Conservation (phyloP, 139 green algal species). For the Chlorella sp. region DNA sequence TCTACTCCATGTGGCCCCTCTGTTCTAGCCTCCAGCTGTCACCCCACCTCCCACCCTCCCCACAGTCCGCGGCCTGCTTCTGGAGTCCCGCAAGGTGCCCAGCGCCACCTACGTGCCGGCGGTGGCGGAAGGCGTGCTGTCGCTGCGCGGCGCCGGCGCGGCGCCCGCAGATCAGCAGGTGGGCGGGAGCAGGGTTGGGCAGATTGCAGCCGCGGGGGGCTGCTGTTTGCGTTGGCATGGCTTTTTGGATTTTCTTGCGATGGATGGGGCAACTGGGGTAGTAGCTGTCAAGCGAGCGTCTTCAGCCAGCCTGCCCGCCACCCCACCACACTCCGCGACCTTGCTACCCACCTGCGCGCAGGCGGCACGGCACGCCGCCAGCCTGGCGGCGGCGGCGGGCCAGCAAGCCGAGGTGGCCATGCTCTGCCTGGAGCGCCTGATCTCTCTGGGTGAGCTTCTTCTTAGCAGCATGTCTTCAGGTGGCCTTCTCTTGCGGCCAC, state of each 20-base stretch:
- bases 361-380: constrained; percentile 5
- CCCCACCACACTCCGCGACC: too few species aligned
- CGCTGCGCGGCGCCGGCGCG: not conserved
- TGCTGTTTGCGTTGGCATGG: too few species aligned
- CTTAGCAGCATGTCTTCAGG: too few species aligned
- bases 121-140: constrained; percentile 36
- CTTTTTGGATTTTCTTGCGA: too few species aligned
- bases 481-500: too few species aligned
- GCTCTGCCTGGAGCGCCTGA: constrained; percentile 44
- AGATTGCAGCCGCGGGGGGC: too few species aligned
- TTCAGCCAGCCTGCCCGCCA: too few species aligned
- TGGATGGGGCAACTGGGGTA: too few species aligned
- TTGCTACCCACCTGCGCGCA: not conserved
- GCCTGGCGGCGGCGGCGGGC: constrained; percentile 24
- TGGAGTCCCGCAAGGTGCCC: constrained; percentile 28
- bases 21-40: not conserved
- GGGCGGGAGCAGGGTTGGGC: too few species aligned
- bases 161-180: not conserved
- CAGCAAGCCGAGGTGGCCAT: constrained; percentile 43
- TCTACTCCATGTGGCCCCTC: not conserved
- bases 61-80: constrained; percentile 30
- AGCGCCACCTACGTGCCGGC: constrained; percentile 15
- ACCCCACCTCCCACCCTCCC: not conserved
- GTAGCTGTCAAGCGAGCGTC: too few species aligned
- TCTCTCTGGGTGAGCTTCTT: constrained; percentile 30